Evolutionary conservation across 164 flowering plant genomes (phyloP).

Genomic region (Berberis thunbergii): DNA sequence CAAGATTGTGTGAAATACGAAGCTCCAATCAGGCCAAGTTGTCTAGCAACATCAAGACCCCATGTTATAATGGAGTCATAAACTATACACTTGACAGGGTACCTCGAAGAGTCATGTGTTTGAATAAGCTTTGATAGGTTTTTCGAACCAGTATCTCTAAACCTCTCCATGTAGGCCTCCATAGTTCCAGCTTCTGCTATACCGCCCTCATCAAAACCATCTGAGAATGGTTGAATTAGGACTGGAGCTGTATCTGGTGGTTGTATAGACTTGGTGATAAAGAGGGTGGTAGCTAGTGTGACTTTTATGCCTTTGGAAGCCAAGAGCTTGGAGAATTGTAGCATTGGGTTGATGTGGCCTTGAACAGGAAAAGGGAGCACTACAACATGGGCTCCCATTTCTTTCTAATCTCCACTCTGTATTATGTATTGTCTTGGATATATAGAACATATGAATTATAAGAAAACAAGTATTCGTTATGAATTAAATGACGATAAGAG

Average conservation of each 20-base stretch:
- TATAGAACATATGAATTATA: no score
- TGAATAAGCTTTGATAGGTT: neutral
- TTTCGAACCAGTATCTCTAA: conserved; percentile 1
- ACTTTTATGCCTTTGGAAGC: conserved; percentile 11
- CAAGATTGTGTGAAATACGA: conserved; percentile 15
- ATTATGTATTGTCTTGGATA: no score
- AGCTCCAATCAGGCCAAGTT: conserved; percentile 2
- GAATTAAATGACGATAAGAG: no score
- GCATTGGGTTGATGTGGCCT: conserved; percentile 14
- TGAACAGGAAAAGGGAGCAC: conserved; percentile 9
- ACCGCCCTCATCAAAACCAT: conserved; percentile 16
- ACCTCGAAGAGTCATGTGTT: neutral
- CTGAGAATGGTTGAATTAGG: conserved; percentile 8
- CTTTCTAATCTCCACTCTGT: no score
- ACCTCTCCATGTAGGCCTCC: neutral
- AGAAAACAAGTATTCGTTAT: no score
- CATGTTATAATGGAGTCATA: conserved; percentile 2
- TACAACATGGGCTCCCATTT: conserved; percentile 3
- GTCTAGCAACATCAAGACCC: conserved; percentile 10
- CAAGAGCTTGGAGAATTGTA: conserved; percentile 9
- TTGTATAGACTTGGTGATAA: neutral
- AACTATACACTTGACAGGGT: conserved; percentile 3
- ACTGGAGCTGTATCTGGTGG: neutral
- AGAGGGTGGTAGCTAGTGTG: neutral
- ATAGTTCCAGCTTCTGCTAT: neutral